Percentiles rank a stretch among this genome's conserved stretches.
Evolutionary conservation across 257 asterid genomes (phyloP).

Genomic region (Primulina tabacum): DNA sequence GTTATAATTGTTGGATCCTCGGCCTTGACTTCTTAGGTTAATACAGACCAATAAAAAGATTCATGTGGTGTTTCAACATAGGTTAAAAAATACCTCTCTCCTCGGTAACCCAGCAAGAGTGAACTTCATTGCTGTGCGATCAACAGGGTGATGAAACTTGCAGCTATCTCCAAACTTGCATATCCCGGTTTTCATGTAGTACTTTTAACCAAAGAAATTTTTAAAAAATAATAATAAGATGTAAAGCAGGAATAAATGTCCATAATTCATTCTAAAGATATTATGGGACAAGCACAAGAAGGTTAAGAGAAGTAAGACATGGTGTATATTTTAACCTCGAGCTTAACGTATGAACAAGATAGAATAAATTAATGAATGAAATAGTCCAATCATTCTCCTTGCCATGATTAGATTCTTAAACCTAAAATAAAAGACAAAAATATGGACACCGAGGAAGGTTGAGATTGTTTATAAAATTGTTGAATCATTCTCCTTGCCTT

Average conservation of each 20-base stretch:
- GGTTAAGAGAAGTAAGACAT: constrained; percentile 6
- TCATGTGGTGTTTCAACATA: constrained; percentile 13
- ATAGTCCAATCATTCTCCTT: constrained; percentile 3
- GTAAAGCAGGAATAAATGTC: not conserved
- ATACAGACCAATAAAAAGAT: not conserved
- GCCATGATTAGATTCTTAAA: constrained; percentile 1
- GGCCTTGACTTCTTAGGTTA: not conserved
- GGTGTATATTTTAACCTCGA: constrained; percentile 12
- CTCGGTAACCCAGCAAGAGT: constrained; percentile 93
- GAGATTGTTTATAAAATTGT: constrained; percentile 8
- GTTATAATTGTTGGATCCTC: not conserved
- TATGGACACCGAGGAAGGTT: constrained; percentile 6
- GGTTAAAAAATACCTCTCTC: constrained; percentile 69
- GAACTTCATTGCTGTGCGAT: constrained; percentile 69
- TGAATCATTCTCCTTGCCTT: not conserved
- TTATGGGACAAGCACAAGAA: constrained; percentile 14
- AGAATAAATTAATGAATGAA: not conserved
- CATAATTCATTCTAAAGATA: constrained; percentile 13
- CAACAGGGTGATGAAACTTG: constrained; percentile 88
- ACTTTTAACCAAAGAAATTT: constrained; percentile 38
- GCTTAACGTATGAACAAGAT: not conserved
- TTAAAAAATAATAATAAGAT: not conserved
- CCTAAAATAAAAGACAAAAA: constrained; percentile 1
- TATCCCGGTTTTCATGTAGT: constrained; percentile 88
- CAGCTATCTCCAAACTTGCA: constrained; percentile 84